These are phyloP conservation scores for Leucosporidium scottii DNA, from an alignment of 768 basidiomycete species.

Conservation along the genomic window DNA sequence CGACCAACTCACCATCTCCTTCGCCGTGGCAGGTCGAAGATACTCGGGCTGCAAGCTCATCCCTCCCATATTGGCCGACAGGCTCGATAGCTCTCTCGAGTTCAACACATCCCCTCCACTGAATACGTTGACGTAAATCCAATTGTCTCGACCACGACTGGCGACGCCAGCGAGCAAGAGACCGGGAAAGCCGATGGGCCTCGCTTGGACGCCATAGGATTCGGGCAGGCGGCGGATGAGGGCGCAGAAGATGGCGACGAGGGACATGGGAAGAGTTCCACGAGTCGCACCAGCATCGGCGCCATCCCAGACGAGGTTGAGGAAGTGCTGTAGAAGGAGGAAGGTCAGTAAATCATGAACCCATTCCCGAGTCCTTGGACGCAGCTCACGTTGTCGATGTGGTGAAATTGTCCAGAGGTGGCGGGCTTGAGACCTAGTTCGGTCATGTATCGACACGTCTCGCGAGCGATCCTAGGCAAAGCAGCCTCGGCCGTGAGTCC, in stretches of 20 bases:
- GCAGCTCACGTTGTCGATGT: slow-evolving; percentile 10
- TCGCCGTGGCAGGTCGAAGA: slow-evolving; percentile 8
- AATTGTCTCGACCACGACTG: neutral
- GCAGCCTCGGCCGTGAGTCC: neutral
- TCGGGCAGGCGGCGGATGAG: slow-evolving; percentile 17
- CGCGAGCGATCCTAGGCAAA: neutral
- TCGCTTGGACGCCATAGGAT: slow-evolving; percentile 8
- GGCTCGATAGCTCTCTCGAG: neutral
- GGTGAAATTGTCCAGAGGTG: neutral
- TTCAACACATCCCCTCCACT: neutral
- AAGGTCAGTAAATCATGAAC: too few relatives aligned
- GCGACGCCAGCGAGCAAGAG: slow-evolving; percentile 12
- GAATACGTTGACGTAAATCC: slow-evolving; percentile 22
- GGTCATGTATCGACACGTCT: neutral
- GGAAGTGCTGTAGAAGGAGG: slow-evolving; percentile 6
- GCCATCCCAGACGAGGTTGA: slow-evolving; percentile 6
- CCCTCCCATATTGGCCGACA: slow-evolving; percentile 3
- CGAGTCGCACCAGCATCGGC: neutral
- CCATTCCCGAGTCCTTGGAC: neutral
- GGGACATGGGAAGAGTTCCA: slow-evolving; percentile 26
- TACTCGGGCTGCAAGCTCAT: neutral
- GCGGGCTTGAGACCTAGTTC: slow-evolving; percentile 2
- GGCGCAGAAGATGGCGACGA: slow-evolving; percentile 29
- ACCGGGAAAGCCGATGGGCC: slow-evolving; percentile 22
- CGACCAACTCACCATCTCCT: slow-evolving; percentile 16